These are phyloP conservation scores for Colletotrichum graminicola DNA, from an alignment of 2,329 filamentous ascomycete species.

Conservation along the genomic window DNA sequence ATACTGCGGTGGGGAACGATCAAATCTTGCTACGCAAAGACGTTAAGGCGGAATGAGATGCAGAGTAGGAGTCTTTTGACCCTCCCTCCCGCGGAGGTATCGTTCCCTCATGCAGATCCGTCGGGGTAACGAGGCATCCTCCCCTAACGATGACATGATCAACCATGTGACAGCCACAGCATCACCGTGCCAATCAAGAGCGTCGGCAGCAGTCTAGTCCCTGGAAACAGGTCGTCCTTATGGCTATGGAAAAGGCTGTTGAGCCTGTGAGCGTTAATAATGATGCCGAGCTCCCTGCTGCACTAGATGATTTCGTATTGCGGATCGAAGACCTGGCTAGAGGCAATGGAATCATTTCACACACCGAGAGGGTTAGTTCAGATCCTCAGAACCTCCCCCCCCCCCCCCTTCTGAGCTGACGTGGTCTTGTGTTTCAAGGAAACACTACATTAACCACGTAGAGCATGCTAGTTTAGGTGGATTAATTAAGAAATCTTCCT, in stretches of 20 bases:
- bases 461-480: not conserved
- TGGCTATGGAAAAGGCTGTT: conserved; percentile 7
- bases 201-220: conserved; percentile 14
- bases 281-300: not conserved
- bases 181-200: conserved; percentile 1
- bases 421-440: not conserved
- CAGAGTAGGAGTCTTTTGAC: too few relatives aligned
- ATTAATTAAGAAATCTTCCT: conserved; percentile 4
- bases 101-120: too few relatives aligned
- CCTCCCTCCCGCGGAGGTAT: too few relatives aligned
- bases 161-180: too few relatives aligned
- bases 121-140: too few relatives aligned
- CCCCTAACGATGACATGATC: too few relatives aligned
- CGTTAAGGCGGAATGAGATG: too few relatives aligned
- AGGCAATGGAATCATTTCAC: not conserved
- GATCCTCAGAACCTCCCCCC: not conserved
- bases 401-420: not conserved
- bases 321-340: not conserved
- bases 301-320: not conserved
- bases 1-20: too few relatives aligned
- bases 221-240: conserved; percentile 13
- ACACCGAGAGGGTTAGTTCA: not conserved
- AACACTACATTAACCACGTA: not conserved
- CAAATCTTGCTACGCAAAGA: too few relatives aligned
- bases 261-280: not conserved